Base-by-base conservation (phyloP, 2,329 filamentous ascomycete species). In the Cercospora sp. region DNA sequence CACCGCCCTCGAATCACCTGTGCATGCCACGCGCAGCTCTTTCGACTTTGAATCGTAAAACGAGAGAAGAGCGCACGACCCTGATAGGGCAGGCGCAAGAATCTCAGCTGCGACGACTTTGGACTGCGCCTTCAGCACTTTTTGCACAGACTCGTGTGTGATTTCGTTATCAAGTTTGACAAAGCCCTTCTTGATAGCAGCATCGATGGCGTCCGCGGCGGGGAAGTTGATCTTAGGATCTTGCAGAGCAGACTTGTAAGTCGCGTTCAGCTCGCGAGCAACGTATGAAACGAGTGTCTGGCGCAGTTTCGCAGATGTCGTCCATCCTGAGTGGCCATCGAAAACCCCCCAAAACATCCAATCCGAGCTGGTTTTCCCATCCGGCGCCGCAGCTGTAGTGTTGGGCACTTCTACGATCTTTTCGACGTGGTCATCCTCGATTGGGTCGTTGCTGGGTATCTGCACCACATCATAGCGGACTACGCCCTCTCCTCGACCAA, bases 271-370 rank as follows among this genome's bases (percentile, higher is more conserved):
- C 81, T 99, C 95, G 63, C 93, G 89, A 30, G 94, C 94, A 58
- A 99, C 95, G 76, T 92, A 97, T 72, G 87, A 93, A 74, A 99
- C 97, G 66, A 99, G 86, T 13, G 91, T 90, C 80, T 99, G 93
- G 67, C 95, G 91, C 68, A 99, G 84, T 78, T 97, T 98, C 21
- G 95, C 95, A 45, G 95, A 98, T 6, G 95, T 99, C 4, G 95
- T 97, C 95, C 95, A 99, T 74, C 95, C 95, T 57, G 93, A 96
- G 81, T 99, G 95, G 0, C 95, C 95, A 78, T 99, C 95, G 80
- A 98, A 99, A 18, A 99, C 94, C 67, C 94, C 95, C 95, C 96
- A 99, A 80, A 99, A 99, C 93, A 98, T 98, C 95, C 95, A 99
- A 80, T 99, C 96, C 70, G 87, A 92, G 68, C 85, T 88, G 18